These are phyloP conservation scores for Claviceps capensis DNA, from an alignment of 2,329 filamentous ascomycete species.

Conservation along the genomic window DNA sequence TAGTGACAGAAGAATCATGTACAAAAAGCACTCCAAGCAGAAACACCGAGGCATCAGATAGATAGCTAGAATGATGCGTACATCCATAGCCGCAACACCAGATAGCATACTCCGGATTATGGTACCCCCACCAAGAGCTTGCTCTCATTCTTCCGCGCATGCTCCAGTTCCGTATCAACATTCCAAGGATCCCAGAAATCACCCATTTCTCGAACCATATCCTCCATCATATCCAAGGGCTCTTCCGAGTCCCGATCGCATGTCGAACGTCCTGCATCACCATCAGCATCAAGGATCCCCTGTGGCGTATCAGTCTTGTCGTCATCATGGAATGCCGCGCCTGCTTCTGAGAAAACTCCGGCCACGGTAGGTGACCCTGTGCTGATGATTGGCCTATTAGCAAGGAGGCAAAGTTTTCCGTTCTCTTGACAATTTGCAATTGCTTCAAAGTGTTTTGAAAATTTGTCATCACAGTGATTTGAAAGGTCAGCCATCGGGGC, in stretches of 20 bases:
- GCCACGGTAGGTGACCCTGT: slow-evolving; percentile 15
- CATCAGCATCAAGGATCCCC: not conserved
- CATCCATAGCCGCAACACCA: not conserved
- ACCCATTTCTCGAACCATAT: slow-evolving; percentile 23
- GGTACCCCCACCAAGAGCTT: too few relatives aligned
- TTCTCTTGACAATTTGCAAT: slow-evolving; percentile 23
- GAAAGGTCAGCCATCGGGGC: slow-evolving; percentile 19
- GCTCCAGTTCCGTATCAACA: slow-evolving; percentile 22
- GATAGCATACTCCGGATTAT: not conserved
- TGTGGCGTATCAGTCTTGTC: not conserved
- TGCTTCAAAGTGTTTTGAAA: slow-evolving; percentile 33
- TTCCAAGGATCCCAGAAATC: slow-evolving; percentile 22
- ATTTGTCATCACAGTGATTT: slow-evolving; percentile 22
- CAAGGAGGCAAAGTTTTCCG: slow-evolving; percentile 21
- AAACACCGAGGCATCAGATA: not conserved
- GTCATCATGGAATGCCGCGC: slow-evolving; percentile 6
- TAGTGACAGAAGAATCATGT: not conserved
- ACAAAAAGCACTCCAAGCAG: not conserved
- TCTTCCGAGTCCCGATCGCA: slow-evolving; percentile 14
- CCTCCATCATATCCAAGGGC: slow-evolving; percentile 22
- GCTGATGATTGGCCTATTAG: slow-evolving; percentile 22
- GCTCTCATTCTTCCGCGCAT: slow-evolving; percentile 12
- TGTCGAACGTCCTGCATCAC: not conserved
- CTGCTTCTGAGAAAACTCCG: slow-evolving; percentile 12
- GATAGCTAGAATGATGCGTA: not conserved